Percentiles rank a stretch among this genome's conserved stretches.
Conservation (phyloP, 2,329 filamentous ascomycete species). For the Ilyonectria sp. region DNA sequence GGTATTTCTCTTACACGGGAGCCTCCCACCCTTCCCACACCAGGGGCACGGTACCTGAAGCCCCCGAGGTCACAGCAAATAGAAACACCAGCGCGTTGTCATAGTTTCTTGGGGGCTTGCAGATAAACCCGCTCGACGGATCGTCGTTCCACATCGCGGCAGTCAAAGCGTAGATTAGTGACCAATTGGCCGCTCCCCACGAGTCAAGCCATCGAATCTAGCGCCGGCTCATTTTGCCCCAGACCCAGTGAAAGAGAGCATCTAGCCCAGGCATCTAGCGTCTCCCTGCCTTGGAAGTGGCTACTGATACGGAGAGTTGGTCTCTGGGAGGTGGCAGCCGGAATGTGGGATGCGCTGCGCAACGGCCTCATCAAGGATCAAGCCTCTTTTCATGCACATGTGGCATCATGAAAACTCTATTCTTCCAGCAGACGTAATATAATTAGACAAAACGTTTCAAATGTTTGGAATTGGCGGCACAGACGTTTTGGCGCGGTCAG, state of each 20-base stretch:
- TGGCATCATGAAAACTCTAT: neutral
- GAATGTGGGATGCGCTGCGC: neutral
- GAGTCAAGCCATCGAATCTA: neutral
- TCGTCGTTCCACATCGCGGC: neutral
- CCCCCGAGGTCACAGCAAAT: neutral
- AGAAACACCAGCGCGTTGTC: neutral
- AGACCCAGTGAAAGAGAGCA: neutral
- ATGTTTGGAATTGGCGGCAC: neutral
- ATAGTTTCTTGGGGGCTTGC: neutral
- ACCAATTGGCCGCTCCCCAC: neutral
- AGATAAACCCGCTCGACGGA: neutral
- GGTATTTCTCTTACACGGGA: neutral
- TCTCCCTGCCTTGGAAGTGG: neutral
- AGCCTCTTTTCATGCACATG: neutral
- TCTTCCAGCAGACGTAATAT: neutral
- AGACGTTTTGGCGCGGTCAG: neutral
- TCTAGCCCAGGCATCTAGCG: neutral
- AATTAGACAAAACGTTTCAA: neutral
- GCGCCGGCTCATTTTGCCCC: neutral
- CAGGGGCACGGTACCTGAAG: neutral
- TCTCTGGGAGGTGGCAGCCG: neutral
- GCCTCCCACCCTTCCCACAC: neutral
- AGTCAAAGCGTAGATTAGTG: neutral
- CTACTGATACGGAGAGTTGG: neutral
- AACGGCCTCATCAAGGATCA: neutral